A percentile compares a stretch with the other conserved stretches of the same genome.
Conservation (phyloP, 805 yeast genomes). For the Nakazawaea ishiwadae region DNA sequence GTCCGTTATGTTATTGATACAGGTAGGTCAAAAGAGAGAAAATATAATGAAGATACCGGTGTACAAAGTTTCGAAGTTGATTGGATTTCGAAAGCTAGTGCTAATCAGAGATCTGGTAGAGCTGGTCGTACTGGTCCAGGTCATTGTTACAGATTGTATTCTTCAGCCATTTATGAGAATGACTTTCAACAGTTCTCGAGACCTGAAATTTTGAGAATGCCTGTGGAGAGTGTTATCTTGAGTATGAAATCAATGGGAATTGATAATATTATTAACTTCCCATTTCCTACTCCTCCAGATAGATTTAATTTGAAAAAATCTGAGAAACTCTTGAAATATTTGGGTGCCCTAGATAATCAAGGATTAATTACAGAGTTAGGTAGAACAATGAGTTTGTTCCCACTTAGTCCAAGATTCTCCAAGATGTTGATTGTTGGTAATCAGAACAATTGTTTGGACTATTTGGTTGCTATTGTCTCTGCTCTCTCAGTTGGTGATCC, state of each 20-base stretch:
- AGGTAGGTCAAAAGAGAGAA: constrained; percentile 90
- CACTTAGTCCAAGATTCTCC: constrained; percentile 89
- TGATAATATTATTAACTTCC: constrained; percentile 84
- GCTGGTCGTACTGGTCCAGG: constrained; percentile 97
- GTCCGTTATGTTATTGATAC: constrained; percentile 92
- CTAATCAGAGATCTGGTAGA: constrained; percentile 92
- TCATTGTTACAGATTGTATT: constrained; percentile 86
- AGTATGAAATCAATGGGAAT: constrained; percentile 98
- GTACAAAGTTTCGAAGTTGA: constrained; percentile 89
- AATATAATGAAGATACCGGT: constrained; percentile 75
- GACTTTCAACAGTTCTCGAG: constrained; percentile 77
- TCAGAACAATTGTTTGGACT: constrained; percentile 81
- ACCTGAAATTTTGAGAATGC: constrained; percentile 94
- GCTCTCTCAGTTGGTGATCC: constrained; percentile 94
- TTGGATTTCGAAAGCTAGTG: constrained; percentile 94
- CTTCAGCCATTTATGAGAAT: constrained; percentile 89
- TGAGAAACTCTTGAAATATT: constrained; percentile 55
- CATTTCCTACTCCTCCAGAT: constrained; percentile 94
- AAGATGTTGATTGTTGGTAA: constrained; percentile 86
- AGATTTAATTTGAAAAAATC: constrained; percentile 56
- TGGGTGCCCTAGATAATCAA: constrained; percentile 71
- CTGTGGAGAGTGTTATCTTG: constrained; percentile 92
- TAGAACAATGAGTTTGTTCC: constrained; percentile 81
- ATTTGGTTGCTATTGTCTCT: constrained; percentile 87
- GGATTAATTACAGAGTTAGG: constrained; percentile 74